Evolutionary conservation across 1,284 basidiomycete genomes (phyloP), one percentile per base, ranked within the genome.

Genomic region (Cryptococcus hybrid): DNA sequence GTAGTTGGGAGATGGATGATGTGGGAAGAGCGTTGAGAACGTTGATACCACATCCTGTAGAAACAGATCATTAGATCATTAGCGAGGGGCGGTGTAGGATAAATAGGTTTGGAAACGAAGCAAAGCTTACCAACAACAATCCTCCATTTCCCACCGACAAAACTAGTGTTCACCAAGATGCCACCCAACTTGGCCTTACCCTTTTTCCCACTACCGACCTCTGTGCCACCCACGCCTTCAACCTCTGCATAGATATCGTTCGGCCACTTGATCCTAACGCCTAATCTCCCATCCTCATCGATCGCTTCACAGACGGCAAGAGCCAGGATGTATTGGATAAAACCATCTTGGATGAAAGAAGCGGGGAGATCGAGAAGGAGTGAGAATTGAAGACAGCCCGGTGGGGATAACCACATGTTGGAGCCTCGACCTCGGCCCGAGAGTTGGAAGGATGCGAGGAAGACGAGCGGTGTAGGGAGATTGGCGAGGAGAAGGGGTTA

Each of bases 241-340:
- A 69, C 68, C 39, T 80, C 82, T 2, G 86, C 88, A 70, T 98
- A 99, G 6, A 99, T 80, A 71, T 99, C 95, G 70, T 99, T 99
- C 9, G 95, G 95, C 96, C 96, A 99, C 77, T 99, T 99, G 54
- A 99, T 81, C 50, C 86, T 83, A 4, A 95, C 84, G 4, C 81
- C 81, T 0, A 83, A 67, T 11, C 81, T 78, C 0, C 86, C 88
- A 59, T 80, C 80, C 34, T 74, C 76, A 61, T 76, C 79, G 18
- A 72, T 69, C 0, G 91, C 92, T 67, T 94, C 88, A 3, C 87
- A 85, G n/a, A 98, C 87, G 0, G 94, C 91, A 36, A 99, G 80
- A 0, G 88, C 90, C 58, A 89, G 89, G 0, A 99, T 83, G 73
- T 99, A 99, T 71, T 99, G 96, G n/a, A 95, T 80, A 99, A 96